Base-by-base conservation (phyloP, 2,329 filamentous ascomycete genomes). In the Scedosporium dehoogii region DNA sequence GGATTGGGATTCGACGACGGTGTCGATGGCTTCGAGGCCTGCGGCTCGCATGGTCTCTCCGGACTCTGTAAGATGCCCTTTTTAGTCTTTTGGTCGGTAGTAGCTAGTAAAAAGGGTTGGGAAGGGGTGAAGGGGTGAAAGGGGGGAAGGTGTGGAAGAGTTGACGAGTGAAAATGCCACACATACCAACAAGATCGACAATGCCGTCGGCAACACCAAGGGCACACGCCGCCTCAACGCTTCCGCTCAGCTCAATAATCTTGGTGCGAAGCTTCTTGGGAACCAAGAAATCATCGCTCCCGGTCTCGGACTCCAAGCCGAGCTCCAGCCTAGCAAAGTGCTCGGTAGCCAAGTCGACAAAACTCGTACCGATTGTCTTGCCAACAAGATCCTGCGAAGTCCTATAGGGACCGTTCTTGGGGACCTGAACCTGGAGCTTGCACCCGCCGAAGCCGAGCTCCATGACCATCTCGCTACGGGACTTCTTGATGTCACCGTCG, bases 11-110 rank as follows among this genome's bases (percentile, higher is more conserved):
- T 91, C 87, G 60, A 97, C 83, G 27, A 99, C 92, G 2, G 94
- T 99, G 69, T 94, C 92, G 69, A 97, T 97, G 63, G 93, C 88
- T 77, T 92, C 92, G 59, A 99, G 83, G 25, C 94, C 94, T 53
- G 93, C 93, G 21, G 93, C 94, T 71, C 90, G 89, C 94, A 99
- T 99, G 0, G 94, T 99, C 76, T 97, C 93, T 63, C 94, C 94
- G 21, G 94, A 97, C 80, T 99, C 93, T 94, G 68, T 1, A 38
- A 41, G 6, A 12, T 12, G 6, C 5, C 1, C 1, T 38, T n/a
- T 18, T 51, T 46, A 44, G 58, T 48, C 29, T 4, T 51, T 1
- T 38, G 10, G 4, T 38, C 10, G 33, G 10, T 12, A 12, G 33
- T 14, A 38, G 23, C 51, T 23, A 6, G 44, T 21, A 21, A 5